These are phyloP conservation scores for Colletotrichum musicola DNA, from an alignment of 2,329 filamentous ascomycete species.

Conservation along the genomic window DNA sequence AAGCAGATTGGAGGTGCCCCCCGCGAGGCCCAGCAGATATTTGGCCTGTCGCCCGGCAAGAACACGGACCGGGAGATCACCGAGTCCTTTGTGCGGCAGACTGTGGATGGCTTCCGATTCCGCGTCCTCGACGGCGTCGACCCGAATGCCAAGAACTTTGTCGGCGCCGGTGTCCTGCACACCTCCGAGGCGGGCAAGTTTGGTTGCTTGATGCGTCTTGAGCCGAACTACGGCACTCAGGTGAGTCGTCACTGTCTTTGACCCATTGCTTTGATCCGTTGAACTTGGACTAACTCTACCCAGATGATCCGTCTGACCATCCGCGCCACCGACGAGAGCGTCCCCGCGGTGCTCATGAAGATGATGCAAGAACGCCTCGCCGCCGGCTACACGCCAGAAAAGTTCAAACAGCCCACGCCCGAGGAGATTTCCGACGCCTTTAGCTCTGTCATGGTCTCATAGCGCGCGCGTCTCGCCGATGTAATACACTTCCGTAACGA, in stretches of 20 bases:
- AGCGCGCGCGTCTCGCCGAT: constrained; percentile 11
- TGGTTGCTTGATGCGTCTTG: constrained; percentile 91
- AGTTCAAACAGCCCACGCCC: constrained; percentile 55
- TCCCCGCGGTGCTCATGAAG: constrained; percentile 84
- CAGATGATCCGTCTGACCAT: constrained; percentile 97
- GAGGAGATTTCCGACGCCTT: constrained; percentile 68
- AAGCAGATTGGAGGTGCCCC: constrained; percentile 94
- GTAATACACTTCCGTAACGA: constrained; percentile 28
- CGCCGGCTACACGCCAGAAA: constrained; percentile 61
- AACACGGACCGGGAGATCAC: constrained; percentile 74
- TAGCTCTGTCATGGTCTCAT: constrained; percentile 66
- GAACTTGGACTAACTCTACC: constrained; percentile 41
- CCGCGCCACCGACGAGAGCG: constrained; percentile 90
- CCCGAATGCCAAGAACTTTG: constrained; percentile 92
- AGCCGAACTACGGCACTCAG: constrained; percentile 93
- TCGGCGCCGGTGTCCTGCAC: constrained; percentile 89
- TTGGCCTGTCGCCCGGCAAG: constrained; percentile 71
- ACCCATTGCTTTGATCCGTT: constrained; percentile 5
- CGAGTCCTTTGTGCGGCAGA: constrained; percentile 76
- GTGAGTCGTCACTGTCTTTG: constrained; percentile 60
- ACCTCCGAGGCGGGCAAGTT: constrained; percentile 89
- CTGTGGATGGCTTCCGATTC: constrained; percentile 90
- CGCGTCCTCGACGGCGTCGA: constrained; percentile 87
- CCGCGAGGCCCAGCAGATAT: constrained; percentile 89
- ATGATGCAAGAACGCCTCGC: constrained; percentile 88